phyloP scores from a whole-genome alignment of 768 basidiomycete species.

The Trametes coccinea region DNA sequence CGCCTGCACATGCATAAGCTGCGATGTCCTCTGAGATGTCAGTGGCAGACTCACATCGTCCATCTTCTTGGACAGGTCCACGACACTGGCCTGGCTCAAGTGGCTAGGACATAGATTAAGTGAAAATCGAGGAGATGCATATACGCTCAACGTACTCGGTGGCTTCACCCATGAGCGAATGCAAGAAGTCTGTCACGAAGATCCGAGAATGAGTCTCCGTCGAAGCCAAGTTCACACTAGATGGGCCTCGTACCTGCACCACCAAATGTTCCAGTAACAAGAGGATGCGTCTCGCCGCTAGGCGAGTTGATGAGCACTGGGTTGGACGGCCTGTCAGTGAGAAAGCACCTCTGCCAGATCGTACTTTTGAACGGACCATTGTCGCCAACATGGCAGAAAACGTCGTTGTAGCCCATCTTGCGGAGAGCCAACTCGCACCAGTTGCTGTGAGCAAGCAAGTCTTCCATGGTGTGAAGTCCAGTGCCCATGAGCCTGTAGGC shows the following conservation, averaged over 20 bases:
- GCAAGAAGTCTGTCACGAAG: slow-evolving; percentile 55
- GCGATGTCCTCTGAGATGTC: not conserved
- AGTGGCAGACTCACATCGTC: slow-evolving; percentile 31
- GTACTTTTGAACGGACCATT: slow-evolving; percentile 36
- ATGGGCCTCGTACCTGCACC: slow-evolving; percentile 7
- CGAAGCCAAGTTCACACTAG: too few relatives aligned
- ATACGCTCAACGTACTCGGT: slow-evolving; percentile 47
- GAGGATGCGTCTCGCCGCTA: slow-evolving; percentile 55
- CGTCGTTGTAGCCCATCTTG: slow-evolving; percentile 66
- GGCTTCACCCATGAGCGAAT: slow-evolving; percentile 65
- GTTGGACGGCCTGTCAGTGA: too few relatives aligned
- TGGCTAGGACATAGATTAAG: slow-evolving; percentile 37
- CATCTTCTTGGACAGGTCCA: slow-evolving; percentile 56
- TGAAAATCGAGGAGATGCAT: not conserved
- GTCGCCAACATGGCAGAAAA: slow-evolving; percentile 82
- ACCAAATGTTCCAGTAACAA: slow-evolving; percentile 73
- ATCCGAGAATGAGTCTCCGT: too few relatives aligned
- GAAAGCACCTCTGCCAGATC: not conserved
- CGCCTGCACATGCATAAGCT: slow-evolving; percentile 14
- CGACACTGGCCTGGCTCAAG: slow-evolving; percentile 60
- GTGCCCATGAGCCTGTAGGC: slow-evolving; percentile 73
- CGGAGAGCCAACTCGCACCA: slow-evolving; percentile 76
- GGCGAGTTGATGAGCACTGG: slow-evolving; percentile 48
- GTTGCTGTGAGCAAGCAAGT: slow-evolving; percentile 76
- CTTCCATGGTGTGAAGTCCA: slow-evolving; percentile 69